These are phyloP conservation scores for Lentinula detonsa DNA, from an alignment of 768 basidiomycete genomes.

Conservation along the genomic window DNA sequence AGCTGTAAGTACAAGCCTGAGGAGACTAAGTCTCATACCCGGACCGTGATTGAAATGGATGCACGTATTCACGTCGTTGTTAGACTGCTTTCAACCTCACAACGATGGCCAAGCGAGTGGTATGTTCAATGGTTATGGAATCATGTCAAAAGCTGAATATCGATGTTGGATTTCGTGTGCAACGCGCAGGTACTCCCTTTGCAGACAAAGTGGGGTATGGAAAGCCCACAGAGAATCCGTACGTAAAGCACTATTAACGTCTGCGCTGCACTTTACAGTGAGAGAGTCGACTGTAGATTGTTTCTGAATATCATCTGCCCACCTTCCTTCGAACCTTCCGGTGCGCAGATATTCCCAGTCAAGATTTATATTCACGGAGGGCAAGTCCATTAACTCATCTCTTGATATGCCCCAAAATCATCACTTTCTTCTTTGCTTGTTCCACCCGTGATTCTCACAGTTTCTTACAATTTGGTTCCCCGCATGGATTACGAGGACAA, in stretches of 20 bases:
- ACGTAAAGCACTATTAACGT: conserved; percentile 11
- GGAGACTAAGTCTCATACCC: background rate
- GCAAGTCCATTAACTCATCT: conserved; percentile 23
- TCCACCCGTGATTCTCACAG: conserved; percentile 24
- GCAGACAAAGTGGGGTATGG: conserved; percentile 63
- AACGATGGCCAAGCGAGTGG: conserved; percentile 62
- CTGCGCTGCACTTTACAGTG: background rate
- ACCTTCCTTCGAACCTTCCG: conserved; percentile 34
- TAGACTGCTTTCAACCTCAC: conserved; percentile 56
- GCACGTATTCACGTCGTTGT: background rate
- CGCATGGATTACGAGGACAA: conserved; percentile 53
- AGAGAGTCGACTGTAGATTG: conserved; percentile 31
- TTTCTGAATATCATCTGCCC: conserved; percentile 64
- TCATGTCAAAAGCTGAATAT: background rate
- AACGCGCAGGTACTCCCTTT: conserved; percentile 33
- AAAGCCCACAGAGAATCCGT: conserved; percentile 68
- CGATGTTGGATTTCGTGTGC: background rate
- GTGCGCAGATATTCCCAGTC: conserved; percentile 42
- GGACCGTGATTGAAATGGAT: too few relatives aligned
- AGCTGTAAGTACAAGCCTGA: conserved; percentile 41
- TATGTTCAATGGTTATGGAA: conserved; percentile 10
- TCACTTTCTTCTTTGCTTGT: background rate
- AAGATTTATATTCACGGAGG: conserved; percentile 77
- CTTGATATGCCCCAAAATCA: background rate
- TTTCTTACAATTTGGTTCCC: conserved; percentile 76